Conservation (phyloP, 2,329 filamentous ascomycete genomes). For the Fusarium bactridioides region DNA sequence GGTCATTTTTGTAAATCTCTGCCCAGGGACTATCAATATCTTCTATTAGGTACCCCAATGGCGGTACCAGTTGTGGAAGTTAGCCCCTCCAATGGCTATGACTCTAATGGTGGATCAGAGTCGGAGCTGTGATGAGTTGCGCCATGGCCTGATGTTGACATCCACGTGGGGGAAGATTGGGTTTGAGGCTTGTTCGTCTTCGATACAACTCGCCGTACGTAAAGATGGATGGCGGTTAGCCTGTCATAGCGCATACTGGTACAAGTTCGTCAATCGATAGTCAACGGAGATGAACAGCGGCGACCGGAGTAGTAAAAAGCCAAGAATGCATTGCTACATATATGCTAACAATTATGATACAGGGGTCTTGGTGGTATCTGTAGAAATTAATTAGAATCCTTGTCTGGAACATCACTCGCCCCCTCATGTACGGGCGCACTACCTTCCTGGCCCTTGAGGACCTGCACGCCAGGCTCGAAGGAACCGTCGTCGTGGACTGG, state of each 20-base stretch:
- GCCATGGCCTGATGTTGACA: neutral
- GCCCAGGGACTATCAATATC: neutral
- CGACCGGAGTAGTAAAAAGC: neutral
- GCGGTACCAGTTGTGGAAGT: neutral
- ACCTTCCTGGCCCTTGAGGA: constrained; percentile 24
- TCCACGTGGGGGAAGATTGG: neutral
- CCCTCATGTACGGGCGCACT: constrained; percentile 3
- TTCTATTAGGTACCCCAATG: neutral
- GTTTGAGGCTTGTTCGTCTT: neutral
- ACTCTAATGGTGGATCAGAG: neutral
- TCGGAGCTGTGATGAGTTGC: neutral
- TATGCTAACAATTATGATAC: constrained; percentile 12
- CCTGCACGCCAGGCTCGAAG: constrained; percentile 30
- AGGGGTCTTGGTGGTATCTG: constrained; percentile 4
- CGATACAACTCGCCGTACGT: neutral
- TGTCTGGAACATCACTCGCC: constrained; percentile 18
- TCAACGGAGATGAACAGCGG: neutral
- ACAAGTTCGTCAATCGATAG: neutral
- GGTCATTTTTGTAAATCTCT: neutral
- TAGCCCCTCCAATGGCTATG: neutral
- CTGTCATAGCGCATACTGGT: neutral
- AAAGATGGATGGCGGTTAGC: no score
- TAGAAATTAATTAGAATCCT: constrained; percentile 22
- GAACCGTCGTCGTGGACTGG: constrained; percentile 18
- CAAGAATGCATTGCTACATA: constrained; percentile 16